Conservation (phyloP, 1,284 basidiomycete genomes). For the Vanrija humicola region DNA sequence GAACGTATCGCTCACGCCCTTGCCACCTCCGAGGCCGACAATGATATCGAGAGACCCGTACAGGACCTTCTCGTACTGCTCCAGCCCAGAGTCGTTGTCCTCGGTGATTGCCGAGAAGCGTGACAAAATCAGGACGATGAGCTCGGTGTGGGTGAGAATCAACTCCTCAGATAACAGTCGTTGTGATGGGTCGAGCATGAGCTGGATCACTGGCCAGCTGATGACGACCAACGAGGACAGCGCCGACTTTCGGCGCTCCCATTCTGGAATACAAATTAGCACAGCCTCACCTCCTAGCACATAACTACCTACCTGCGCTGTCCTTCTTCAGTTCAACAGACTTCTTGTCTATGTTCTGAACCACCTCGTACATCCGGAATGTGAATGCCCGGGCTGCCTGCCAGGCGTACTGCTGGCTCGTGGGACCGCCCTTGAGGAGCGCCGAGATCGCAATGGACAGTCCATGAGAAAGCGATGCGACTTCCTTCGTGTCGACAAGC, state of each 20-base stretch:
- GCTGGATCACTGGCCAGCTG: constrained; percentile 20
- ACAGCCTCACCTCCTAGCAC: background rate
- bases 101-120: constrained; percentile 22
- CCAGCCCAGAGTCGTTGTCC: constrained; percentile 11
- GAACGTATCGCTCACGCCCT: background rate
- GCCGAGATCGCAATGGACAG: constrained; percentile 16
- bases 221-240: constrained; percentile 23
- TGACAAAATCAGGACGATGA: constrained; percentile 20
- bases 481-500: background rate
- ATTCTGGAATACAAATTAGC: constrained; percentile 7
- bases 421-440: constrained; percentile 17
- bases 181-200: constrained; percentile 14
- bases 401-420: constrained; percentile 16
- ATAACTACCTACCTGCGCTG: background rate
- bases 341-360: too few species aligned
- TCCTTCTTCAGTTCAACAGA: too few species aligned
- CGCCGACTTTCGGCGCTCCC: constrained; percentile 23
- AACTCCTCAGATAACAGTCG: too few species aligned
- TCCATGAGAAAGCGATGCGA: constrained; percentile 10
- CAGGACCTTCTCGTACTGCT: constrained; percentile 27
- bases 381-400: constrained; percentile 16
- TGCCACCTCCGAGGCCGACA: constrained; percentile 7
- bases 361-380: constrained; percentile 12
- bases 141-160: too few species aligned
- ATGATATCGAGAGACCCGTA: constrained; percentile 34